These are phyloP conservation scores for Trichoderma sp. DNA, from an alignment of 2,329 filamentous ascomycete genomes.

Conservation along the genomic window DNA sequence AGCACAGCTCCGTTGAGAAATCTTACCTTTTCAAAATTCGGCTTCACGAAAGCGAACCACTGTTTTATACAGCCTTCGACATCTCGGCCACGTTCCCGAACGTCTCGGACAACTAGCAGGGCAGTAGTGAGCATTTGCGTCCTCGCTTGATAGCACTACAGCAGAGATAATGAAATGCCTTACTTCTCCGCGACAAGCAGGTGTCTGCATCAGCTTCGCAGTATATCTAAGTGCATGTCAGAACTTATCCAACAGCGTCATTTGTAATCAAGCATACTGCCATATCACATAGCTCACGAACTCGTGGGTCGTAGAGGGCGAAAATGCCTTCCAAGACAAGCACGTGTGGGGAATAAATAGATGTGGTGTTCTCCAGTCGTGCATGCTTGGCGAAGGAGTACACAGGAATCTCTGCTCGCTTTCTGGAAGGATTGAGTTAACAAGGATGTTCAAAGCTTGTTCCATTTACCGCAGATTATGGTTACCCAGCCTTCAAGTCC, in stretches of 20 bases:
- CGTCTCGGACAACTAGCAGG: slow-evolving; percentile 74
- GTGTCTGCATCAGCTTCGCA: slow-evolving; percentile 95
- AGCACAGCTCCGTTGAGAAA: not conserved
- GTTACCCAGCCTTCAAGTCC: slow-evolving; percentile 89
- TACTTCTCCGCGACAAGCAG: slow-evolving; percentile 85
- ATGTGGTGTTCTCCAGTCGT: slow-evolving; percentile 74
- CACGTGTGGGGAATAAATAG: slow-evolving; percentile 95
- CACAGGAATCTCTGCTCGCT: slow-evolving; percentile 85
- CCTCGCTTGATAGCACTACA: not conserved
- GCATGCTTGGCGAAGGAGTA: slow-evolving; percentile 96
- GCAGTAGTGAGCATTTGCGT: slow-evolving; percentile 17
- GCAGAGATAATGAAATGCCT: slow-evolving; percentile 34
- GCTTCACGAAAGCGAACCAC: slow-evolving; percentile 96
- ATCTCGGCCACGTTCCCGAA: slow-evolving; percentile 84
- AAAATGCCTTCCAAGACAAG: slow-evolving; percentile 95
- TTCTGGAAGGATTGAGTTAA: slow-evolving; percentile 50
- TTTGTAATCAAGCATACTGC: slow-evolving; percentile 56
- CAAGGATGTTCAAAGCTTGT: slow-evolving; percentile 18
- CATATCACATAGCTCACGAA: slow-evolving; percentile 86
- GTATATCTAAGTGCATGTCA: slow-evolving; percentile 67
- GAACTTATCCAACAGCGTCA: not conserved
- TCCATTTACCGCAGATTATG: not conserved
- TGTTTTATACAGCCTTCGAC: slow-evolving; percentile 97
- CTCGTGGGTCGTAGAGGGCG: slow-evolving; percentile 83
- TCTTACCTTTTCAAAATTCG: slow-evolving; percentile 79